Evolutionary conservation across 345 rosid genomes (phyloP), one percentile per base, ranked within the genome.

Genomic region (Cardiospermum halicacabum): DNA sequence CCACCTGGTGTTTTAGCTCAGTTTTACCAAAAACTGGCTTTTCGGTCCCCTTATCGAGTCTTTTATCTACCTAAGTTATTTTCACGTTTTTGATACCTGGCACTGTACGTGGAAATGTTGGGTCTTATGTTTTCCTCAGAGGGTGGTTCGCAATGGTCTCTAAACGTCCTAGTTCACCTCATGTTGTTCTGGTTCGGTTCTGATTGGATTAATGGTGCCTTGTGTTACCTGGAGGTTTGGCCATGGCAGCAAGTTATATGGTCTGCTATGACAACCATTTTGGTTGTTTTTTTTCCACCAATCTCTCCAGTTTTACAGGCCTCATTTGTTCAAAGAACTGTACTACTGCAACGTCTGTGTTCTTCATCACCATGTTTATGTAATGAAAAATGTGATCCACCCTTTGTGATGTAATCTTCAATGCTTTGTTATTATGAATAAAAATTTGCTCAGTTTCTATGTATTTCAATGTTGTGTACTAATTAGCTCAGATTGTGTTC

Each of bases 1-100:
- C n/a, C 69, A 13, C 66, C 59, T 60, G 70, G 70, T 72, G 84
- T 77, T 81, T 76, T 73, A 78, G 81, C 83, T 66, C 62, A 53
- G 71, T 74, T 58, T n/a, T 27, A 49, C 26, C 62, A 71, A n/a
- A n/a, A n/a, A 25, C 40, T 59, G 58, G 58, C 81, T 74, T 78
- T 66, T n/a, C 68, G 39, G 15, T 34, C 48, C 68, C 68, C 9
- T 60, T 62, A 21, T 63, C 48, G 22, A 56, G 67, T 63, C 67
- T 58, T 79, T 56, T 54, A n/a, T n/a, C n/a, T 69, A 45, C 55
- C 31, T 36, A 66, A 78, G 71, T 72, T 69, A n/a, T 69, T 11
- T 34, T 40, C 58, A 25, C 57, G 74, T 62, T 80, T 72, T 62
- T 61, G 59, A 65, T 53, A 50, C 64, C 67, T 56, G 65, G 70